Base-by-base conservation (phyloP, 495 filamentous ascomycete species). In the Podospora tetraspora region DNA sequence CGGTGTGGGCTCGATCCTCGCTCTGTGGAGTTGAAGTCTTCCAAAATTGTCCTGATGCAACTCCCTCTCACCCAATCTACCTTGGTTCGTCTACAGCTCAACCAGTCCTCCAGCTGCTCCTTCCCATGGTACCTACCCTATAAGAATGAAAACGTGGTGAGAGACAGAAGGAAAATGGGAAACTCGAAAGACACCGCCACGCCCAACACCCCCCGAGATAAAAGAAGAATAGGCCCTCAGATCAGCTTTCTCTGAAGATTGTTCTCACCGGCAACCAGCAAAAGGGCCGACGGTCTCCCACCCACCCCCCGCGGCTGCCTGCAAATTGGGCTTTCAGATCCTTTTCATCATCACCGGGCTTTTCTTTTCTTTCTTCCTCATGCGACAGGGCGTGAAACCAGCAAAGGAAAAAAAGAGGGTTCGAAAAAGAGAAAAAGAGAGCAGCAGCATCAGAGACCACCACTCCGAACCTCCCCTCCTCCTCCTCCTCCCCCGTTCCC, bases 301-400 rank as follows among this genome's bases (percentile, higher is more conserved):
- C 59, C 70, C 61, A n/a, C 59, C 66, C 72, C 29, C 71, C 65
- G 71, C 71, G 69, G 84, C 78, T 85, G 82, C 75, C 83, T 87
- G 80, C 84, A 86, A 85, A 84, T 87, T 86, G 86, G 84, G 84
- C 84, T 86, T 87, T 85, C 84, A 85, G 84, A 83, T 80, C 80
- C 66, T 82, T 82, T 52, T 19, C 73, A 76, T 87, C 84, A 87
- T 87, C 84, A 87, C 76, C 66, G 82, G 83, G 84, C 72, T 12
- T 19, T 61, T 61, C 67, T 74, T 68, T 76, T 75, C 71, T 66
- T 57, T 27, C 5, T 27, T 27, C 68, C 37, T 63, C 23, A 61
- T 64, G 23, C 34, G 22, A 71, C 43, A 56, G 22, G 12, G 63
- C 32, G 66, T 57, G 59, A 68, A 63, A 59, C 10, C 22, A 23